Conservation (phyloP, 2,329 filamentous ascomycete species). For the Colletotrichum phormii region DNA sequence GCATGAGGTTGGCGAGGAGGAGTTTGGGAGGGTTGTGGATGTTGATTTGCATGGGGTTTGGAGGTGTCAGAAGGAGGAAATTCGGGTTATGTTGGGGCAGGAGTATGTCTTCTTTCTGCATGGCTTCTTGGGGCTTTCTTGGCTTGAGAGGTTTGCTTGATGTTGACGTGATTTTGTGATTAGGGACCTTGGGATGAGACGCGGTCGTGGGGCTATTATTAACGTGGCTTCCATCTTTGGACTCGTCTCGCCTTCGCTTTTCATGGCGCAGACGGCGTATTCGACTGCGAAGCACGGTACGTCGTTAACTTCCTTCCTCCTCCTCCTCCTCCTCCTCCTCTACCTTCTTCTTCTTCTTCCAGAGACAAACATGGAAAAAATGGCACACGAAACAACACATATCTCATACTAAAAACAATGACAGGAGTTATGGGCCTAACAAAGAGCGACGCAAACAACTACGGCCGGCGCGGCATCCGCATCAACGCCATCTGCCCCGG, state of each 20-base stretch:
- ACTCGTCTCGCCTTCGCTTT: conserved; percentile 51
- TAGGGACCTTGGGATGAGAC: conserved; percentile 49
- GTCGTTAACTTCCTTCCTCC: neutral
- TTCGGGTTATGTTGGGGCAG: conserved; percentile 63
- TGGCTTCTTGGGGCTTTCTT: too few relatives aligned
- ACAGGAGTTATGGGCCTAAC: conserved; percentile 62
- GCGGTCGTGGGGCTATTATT: conserved; percentile 63
- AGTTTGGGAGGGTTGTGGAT: conserved; percentile 62
- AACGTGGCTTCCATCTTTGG: conserved; percentile 66
- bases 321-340: too few relatives aligned
- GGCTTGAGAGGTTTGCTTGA: too few relatives aligned
- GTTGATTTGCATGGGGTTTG: conserved; percentile 68
- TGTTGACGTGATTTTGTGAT: too few relatives aligned
- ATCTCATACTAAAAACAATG: neutral
- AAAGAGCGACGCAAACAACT: conserved; percentile 63
- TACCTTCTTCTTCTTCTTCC: too few relatives aligned
- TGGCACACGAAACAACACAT: too few relatives aligned
- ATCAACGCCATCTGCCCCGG: conserved; percentile 72
- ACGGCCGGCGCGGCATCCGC: conserved; percentile 62
- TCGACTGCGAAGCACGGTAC: conserved; percentile 62
- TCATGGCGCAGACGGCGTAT: conserved; percentile 58
- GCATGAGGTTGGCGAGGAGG: conserved; percentile 56
- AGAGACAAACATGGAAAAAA: neutral
- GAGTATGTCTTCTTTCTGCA: conserved; percentile 45
- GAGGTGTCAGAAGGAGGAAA: conserved; percentile 66